Evolutionary conservation across 2,329 filamentous ascomycete species (phyloP).

Genomic region (Lomentospora prolificans): DNA sequence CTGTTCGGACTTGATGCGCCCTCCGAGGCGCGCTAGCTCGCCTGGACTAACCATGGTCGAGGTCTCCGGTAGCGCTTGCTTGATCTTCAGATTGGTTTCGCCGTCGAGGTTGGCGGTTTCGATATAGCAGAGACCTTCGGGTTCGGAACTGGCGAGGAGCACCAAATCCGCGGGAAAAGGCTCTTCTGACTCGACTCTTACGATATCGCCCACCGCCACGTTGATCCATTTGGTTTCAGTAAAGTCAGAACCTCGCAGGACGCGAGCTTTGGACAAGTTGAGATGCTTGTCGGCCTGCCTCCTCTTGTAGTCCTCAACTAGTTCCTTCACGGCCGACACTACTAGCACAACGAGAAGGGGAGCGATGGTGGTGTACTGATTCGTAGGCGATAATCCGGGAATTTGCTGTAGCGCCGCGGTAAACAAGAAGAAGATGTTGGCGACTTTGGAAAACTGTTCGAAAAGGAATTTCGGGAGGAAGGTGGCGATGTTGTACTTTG

Average conservation of each 20-base stretch:
- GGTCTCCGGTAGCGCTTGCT: slow-evolving; percentile 92
- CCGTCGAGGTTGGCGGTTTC: slow-evolving; percentile 97
- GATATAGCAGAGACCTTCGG: slow-evolving; percentile 95
- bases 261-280: slow-evolving; percentile 77
- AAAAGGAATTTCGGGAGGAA: slow-evolving; percentile 96
- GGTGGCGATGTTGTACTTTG: slow-evolving; percentile 90
- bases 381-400: slow-evolving; percentile 87
- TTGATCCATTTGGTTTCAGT: slow-evolving; percentile 88
- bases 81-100: slow-evolving; percentile 98
- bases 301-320: slow-evolving; percentile 86
- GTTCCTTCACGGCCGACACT: slow-evolving; percentile 92
- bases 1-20: slow-evolving; percentile 85
- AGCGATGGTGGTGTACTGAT: slow-evolving; percentile 90
- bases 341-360: slow-evolving; percentile 82
- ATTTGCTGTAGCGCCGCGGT: slow-evolving; percentile 93
- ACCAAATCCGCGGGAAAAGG: slow-evolving; percentile 92
- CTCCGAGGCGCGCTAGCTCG: slow-evolving; percentile 77
- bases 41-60: slow-evolving; percentile 74
- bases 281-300: slow-evolving; percentile 77
- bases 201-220: slow-evolving; percentile 82
- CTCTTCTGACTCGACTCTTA: slow-evolving; percentile 88
- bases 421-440: slow-evolving; percentile 98
- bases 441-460: slow-evolving; percentile 98
- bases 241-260: slow-evolving; percentile 76
- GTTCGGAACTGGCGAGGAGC: slow-evolving; percentile 86